Evolutionary conservation across 164 flowering plant species (phyloP), one percentile per base, ranked within the genome.

Genomic region (Vitis amurensis): DNA sequence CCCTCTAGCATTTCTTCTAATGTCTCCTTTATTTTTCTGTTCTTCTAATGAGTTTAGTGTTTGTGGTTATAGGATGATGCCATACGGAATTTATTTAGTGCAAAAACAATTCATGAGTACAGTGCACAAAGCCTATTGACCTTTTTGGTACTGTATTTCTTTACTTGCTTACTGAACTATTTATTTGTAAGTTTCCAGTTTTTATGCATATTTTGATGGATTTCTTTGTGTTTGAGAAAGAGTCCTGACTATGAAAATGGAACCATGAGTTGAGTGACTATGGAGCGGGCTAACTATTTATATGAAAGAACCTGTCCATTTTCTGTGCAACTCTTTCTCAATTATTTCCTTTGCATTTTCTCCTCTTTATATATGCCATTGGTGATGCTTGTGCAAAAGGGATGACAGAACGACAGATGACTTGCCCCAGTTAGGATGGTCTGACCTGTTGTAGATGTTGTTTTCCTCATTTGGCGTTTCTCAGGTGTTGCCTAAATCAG

Each of bases 51-150:
- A n/a, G 29, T 7, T 10, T 44, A 16, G 13, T 61, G 11, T 55
- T 69, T 68, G 14, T 74, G 66, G 55, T 69, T 81, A 73, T 95
- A 95, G 99, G 99, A 95, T 84, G 98, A 95, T 81, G 99, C 99
- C 56, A 95, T 95, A 69, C 83, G 99, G 66, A 95, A 95, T 81
- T 80, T 95, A 78, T 95, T 95, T 70, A 95, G 99, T 85, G 98
- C 99, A 66, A 95, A 91, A 77, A 95, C 99, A 65, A 74, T 91
- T 78, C 98, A 89, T 63, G 99, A 95, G 83, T 95, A 77, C 72
- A 95, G 98, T 77, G 97, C 98, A 11, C 93, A 90, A 74, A 89
- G 91, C 80, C 82, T 95, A 68, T 80, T 95, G 67, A 90, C 94
- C 55, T 95, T 95, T 77, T 80, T 95, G 97, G 99, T 95, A 92